phyloP scores from a whole-genome alignment of 768 basidiomycete species.

The Russula griseocarnosa region DNA sequence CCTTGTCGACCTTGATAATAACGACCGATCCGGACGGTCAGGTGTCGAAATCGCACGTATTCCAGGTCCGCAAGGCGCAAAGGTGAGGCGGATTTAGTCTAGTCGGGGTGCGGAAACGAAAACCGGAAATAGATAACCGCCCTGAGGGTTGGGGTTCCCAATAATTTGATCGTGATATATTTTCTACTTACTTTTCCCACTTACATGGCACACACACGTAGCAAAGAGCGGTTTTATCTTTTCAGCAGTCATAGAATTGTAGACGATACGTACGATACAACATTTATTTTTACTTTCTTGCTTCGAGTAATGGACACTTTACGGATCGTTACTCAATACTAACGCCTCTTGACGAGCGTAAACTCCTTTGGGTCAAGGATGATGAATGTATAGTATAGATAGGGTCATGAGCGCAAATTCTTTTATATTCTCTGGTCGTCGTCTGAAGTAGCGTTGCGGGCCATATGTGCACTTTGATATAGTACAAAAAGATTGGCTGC shows the following conservation, averaged over 20 bases:
- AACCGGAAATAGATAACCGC: background rate
- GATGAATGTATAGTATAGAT: too few species aligned
- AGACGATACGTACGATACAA: background rate
- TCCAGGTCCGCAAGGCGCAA: slow-evolving; percentile 11
- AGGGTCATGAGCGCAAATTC: too few species aligned
- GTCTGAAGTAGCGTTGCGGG: too few species aligned
- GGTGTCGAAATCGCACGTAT: too few species aligned
- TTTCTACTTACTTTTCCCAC: background rate
- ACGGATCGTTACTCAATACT: too few species aligned
- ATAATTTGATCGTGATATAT: background rate
- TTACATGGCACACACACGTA: background rate
- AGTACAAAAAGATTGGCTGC: too few species aligned
- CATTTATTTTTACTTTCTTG: background rate
- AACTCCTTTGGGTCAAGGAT: too few species aligned
- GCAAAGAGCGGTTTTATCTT: too few species aligned
- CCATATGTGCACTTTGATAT: too few species aligned
- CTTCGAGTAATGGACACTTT: too few species aligned
- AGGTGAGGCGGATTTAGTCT: background rate
- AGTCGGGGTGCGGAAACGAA: background rate
- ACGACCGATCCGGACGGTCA: background rate
- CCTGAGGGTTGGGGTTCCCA: background rate
- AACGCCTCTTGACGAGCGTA: too few species aligned
- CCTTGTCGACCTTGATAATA: background rate
- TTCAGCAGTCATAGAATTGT: background rate
- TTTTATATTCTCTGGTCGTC: too few species aligned